Conservation (phyloP, 2,329 filamentous ascomycete species). For the Fusarium coffeatum region DNA sequence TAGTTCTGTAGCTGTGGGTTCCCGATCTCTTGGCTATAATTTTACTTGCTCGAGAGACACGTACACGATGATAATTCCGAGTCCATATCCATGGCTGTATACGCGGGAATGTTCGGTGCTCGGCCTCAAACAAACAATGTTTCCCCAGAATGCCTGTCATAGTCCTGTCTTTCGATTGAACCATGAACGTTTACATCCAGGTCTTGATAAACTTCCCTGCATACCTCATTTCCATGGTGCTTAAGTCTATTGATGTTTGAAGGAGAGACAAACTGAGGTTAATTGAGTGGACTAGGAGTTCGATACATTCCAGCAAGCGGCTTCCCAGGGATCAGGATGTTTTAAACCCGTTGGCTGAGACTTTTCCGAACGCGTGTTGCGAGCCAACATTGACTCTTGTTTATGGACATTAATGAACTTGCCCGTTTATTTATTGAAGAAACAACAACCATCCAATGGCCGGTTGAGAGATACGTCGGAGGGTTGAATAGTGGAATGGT, state of each 20-base stretch:
- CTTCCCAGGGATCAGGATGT: conserved; percentile 7
- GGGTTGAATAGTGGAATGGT: conserved; percentile 22
- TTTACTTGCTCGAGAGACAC: neutral
- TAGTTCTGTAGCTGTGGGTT: neutral
- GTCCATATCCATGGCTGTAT: neutral
- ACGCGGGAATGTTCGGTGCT: conserved; percentile 17
- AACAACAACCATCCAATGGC: conserved; percentile 14
- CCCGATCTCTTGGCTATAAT: neutral
- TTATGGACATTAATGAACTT: neutral
- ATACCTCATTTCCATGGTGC: neutral
- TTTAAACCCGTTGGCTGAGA: conserved; percentile 14
- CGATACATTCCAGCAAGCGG: conserved; percentile 24
- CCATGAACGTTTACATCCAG: neutral
- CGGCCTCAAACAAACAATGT: conserved; percentile 19
- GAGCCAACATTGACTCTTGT: neutral
- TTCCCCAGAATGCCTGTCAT: conserved; percentile 22
- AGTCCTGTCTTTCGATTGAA: conserved; percentile 1
- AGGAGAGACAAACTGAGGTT: conserved; percentile 29
- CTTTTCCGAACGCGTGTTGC: conserved; percentile 15
- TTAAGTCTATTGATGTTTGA: conserved; percentile 28
- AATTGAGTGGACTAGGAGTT: conserved; percentile 22
- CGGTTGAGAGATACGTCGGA: conserved; percentile 6
- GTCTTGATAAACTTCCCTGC: neutral
- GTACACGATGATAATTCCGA: neutral
- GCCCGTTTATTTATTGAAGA: conserved; percentile 11